These are phyloP conservation scores for Apophysomyces elegans DNA, from an alignment of 371 early-diverging fungal genomes.

Conservation along the genomic window DNA sequence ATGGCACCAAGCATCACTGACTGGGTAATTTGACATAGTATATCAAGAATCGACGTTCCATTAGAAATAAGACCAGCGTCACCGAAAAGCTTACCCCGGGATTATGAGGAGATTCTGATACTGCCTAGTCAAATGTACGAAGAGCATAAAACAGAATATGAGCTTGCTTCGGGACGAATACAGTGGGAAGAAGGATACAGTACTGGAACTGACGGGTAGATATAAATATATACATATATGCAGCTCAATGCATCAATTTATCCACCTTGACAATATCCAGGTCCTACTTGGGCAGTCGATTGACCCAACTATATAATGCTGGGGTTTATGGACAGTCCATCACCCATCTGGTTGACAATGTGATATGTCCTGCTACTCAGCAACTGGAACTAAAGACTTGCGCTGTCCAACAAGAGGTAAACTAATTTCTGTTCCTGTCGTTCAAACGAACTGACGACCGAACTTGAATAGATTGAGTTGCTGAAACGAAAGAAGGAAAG, in stretches of 20 bases:
- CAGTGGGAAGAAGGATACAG: slow-evolving; percentile 27
- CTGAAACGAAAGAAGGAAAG: slow-evolving; percentile 11
- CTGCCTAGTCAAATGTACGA: slow-evolving; percentile 54
- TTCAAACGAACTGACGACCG: neutral
- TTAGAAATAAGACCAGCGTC: slow-evolving; percentile 43
- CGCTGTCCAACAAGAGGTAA: slow-evolving; percentile 33
- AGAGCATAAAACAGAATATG: slow-evolving; percentile 51
- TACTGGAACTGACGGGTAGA: slow-evolving; percentile 14
- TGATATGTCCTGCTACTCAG: slow-evolving; percentile 59
- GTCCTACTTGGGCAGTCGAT: slow-evolving; percentile 27
- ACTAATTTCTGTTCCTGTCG: neutral
- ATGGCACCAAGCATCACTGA: neutral
- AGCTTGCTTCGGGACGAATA: slow-evolving; percentile 19
- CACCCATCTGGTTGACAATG: slow-evolving; percentile 56
- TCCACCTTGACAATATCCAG: neutral
- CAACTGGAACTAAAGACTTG: slow-evolving; percentile 30
- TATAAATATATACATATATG: neutral
- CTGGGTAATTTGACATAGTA: slow-evolving; percentile 18
- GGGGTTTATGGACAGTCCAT: slow-evolving; percentile 62
- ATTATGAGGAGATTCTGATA: slow-evolving; percentile 38
- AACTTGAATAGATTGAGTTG: slow-evolving; percentile 16
- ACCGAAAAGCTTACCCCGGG: slow-evolving; percentile 19
- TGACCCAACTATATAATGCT: slow-evolving; percentile 59
- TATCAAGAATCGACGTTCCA: slow-evolving; percentile 43
- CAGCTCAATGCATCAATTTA: neutral